Conservation (phyloP, 176 grass and related monocot genomes). For the Triticum dicoccoides region DNA sequence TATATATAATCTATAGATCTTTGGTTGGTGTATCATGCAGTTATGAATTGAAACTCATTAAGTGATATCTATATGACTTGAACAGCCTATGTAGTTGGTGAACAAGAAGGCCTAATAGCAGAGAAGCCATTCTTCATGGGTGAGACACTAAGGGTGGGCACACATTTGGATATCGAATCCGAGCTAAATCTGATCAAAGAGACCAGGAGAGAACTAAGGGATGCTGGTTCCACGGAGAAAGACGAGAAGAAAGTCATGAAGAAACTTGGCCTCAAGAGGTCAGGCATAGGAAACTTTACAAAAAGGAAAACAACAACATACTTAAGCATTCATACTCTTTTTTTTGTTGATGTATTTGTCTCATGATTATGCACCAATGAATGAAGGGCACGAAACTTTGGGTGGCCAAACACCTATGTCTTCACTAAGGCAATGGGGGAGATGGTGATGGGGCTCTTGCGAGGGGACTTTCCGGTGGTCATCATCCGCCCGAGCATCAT, state of each 20-base stretch:
- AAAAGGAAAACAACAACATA: no score
- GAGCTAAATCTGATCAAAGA: constrained; percentile 44
- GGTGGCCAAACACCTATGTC: no score
- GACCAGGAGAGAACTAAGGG: constrained; percentile 25
- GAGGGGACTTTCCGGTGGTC: no score
- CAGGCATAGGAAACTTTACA: background rate
- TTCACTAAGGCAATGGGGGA: no score
- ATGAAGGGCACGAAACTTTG: no score
- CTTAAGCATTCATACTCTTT: background rate
- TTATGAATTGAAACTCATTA: no score
- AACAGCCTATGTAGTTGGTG: constrained; percentile 49
- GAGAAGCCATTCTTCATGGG: constrained; percentile 50
- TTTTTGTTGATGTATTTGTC: no score
- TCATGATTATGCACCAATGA: no score
- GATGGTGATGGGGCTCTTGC: no score
- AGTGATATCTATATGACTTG: background rate
- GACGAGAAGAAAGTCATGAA: constrained; percentile 42
- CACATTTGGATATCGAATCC: constrained; percentile 32
- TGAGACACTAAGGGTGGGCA: constrained; percentile 31
- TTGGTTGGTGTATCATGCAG: no score
- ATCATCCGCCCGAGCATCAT: no score
- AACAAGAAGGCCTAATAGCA: constrained; percentile 37
- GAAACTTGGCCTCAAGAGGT: constrained; percentile 59
- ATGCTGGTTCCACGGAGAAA: background rate
- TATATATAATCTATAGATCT: no score